Evolutionary conservation across 352 stramenopile genomes (phyloP), one percentile per base, ranked within the genome.

Genomic region (Phytophthora pseudosyringae): DNA sequence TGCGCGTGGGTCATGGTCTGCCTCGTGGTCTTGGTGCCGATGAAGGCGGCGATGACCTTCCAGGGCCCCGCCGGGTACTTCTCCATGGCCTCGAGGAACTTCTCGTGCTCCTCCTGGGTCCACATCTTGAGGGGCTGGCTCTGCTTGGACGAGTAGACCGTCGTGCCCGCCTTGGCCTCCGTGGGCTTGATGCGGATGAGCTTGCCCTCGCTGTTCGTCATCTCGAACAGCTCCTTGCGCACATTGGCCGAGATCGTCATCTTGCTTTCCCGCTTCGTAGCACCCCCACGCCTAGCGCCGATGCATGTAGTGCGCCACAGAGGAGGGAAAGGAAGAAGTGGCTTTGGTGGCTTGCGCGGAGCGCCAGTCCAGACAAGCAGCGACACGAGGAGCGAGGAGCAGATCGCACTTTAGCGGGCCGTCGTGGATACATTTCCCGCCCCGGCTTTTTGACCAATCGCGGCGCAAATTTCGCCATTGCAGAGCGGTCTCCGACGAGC

Each of bases 1-100:
- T 93, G 85, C 65, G 85, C 85, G 59, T 93, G 85, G 31, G 85
- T 91, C 85, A 91, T 91, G 48, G 98, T 98, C 76, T 99, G 97
- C 18, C 96, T 93, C 12, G 94, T 91, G 8, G 88, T 94, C 59
- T 93, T 91, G 35, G 86, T 86, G 50, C 85, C 81, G 54, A 95
- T 89, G 57, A 89, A 89, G 53, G 78, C 75, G 15, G 87, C 87
- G 64, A 95, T 95, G 49, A 88, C 76, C 61, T 92, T 91, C 87
- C 87, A 95, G 3, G 87, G 87, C 0, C 87, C 87, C 1, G 82
- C 77, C 13, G 87, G 87, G 72, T 93, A 95, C 67, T 90, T 91
- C 64, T 95, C 85, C 80, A 95, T 91, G 44, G 85, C 87, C 43
- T 91, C 75, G 18, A 95, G 73, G 57, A 95, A 95, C 45, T 88